Base-by-base conservation (phyloP, 768 basidiomycete genomes). In the Leccinum disarticulatum region DNA sequence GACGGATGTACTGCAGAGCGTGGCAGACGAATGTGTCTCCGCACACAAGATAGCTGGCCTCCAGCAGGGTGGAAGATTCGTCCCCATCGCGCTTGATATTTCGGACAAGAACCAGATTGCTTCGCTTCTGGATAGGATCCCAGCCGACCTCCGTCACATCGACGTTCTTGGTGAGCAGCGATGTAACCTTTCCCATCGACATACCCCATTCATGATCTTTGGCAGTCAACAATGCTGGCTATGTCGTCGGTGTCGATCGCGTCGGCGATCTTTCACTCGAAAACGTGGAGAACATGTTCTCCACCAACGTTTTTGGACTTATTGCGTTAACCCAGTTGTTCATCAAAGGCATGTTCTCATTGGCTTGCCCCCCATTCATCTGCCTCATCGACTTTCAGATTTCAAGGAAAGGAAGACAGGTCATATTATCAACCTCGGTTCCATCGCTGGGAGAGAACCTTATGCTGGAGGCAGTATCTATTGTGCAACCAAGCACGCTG, bases 341-440 rank as follows among this genome's bases (percentile, higher is more conserved):
- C 38, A 75, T 90, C 67, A 81, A 78, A 74, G 82, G 88, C 79
- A 4, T 38, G 53, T 56, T 52, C 52, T 36, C 43, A 46, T 19
- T 6, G 19, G 11, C 19, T 17, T 54, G 43, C 15, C 19, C 11
- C 17, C 17, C 17, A 48, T 54, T 60, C 9, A 7, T 43, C 48
- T 28, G 56, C 27, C 52, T 65, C 58, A 74, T 56, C 11, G 48
- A 27, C 19, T 31, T 55, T 14, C 66, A 91, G 91, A 89, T 59
- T 93, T 94, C 79, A 93, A 89, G 71, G 80, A 77, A 56, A 87
- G 82, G 70, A 84, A 88, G 67, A 77, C 84, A 4, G 92, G 93
- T 0, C 94, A 95, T 77, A 79, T 99, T 66, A 98, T 99, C 77
- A 96, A 97, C 74, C 79, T 99, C 53, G 95, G 97, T 8, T 96